Conservation (phyloP, 73 alveolate genomes). For the Paramecium sonneborni region DNA sequence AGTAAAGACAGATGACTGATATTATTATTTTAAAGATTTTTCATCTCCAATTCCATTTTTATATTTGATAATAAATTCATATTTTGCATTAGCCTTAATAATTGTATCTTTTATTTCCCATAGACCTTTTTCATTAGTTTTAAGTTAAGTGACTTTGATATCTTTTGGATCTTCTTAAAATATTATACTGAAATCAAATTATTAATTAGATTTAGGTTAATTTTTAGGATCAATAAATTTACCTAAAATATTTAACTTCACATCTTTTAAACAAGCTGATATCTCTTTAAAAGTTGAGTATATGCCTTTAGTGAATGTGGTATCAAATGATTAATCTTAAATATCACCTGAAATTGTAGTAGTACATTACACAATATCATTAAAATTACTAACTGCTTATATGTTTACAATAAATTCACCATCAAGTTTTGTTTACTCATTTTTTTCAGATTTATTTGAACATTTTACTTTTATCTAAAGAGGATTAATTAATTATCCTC, state of each 20-base stretch:
- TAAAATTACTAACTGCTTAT: neutral
- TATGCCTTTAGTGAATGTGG: neutral
- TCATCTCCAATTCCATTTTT: neutral
- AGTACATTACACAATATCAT: neutral
- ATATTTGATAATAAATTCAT: neutral
- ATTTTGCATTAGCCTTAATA: neutral
- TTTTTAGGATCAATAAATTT: neutral
- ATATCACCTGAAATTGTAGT: neutral
- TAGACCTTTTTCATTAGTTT: neutral
- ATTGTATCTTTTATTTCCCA: neutral
- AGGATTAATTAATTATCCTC: constrained; percentile 13
- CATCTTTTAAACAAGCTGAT: neutral
- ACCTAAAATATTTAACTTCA: neutral
- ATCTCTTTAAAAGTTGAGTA: neutral
- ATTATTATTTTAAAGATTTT: neutral
- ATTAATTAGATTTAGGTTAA: neutral
- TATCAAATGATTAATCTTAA: neutral
- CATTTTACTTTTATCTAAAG: neutral
- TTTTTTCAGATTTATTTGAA: neutral
- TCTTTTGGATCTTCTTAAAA: neutral
- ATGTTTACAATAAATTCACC: neutral
- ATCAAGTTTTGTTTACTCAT: neutral
- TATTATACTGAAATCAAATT: neutral
- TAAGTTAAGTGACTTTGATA: neutral
- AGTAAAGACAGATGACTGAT: neutral